Base-by-base conservation (phyloP, 2,329 filamentous ascomycete species). In the Huntiella bhutanensis region DNA sequence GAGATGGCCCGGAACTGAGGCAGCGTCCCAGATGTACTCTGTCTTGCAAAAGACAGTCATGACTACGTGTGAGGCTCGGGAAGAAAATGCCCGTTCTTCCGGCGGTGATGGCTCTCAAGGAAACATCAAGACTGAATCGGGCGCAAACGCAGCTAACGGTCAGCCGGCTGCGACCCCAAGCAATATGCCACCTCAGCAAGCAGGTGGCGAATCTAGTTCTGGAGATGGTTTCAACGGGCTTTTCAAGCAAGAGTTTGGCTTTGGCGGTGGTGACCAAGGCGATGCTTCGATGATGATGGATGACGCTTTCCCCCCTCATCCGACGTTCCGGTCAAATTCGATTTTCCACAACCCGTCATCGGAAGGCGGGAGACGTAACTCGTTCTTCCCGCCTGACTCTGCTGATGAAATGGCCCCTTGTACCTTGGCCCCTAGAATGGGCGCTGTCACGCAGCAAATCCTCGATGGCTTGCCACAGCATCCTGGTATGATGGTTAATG, bases 1-100 rank as follows among this genome's bases (percentile, higher is more conserved):
- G 56, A 73, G 87, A 50, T 96, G 91, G 91, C 91, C 91, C 0
- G 91, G 88, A 8, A 86, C 88, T 1, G 73, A 78, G 35, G 82
- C 85, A 12, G 86, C 87, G 3, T 77, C 84, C 7, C 76, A 91
- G 54, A 72, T 96, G 10, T 96, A 95, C 57, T 70, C 73, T n/a
- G 86, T 84, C 52, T 75, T 98, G 43, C 80, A 88, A 41, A 75
- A 73, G 49, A 86, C 87, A 10, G 93, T 87, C 55, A 67, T 96
- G 55, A 86, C 84, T 58, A 86, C 85, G 54, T 98, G 93, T 60
- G 80, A 87, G 51, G 73, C 65, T 5, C 67, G 68, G 17, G 64
- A 70, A 7, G 22, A 28, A 10, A 28, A 28, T 3, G 7, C 22
- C 2, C 22, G 22, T 28, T 28, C 22, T 28, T 28, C 22, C 2